Percentiles rank a stretch among this genome's conserved stretches.
phyloP scores from a whole-genome alignment of 352 stramenopile genomes.

The Globisporangium nagaii region DNA sequence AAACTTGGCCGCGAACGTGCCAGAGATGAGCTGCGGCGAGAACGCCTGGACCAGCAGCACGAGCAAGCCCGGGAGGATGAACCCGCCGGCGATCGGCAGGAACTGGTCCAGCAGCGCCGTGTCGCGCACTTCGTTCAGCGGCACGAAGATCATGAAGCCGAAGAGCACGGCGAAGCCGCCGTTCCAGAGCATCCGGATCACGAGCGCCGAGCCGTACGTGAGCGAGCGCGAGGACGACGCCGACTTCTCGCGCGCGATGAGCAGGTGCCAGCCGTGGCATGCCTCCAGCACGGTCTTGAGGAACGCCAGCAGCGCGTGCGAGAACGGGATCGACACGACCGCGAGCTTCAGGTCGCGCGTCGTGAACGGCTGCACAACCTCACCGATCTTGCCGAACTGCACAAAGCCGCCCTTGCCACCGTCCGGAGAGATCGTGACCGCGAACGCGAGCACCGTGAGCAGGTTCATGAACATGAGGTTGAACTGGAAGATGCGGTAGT shows the following conservation, averaged over 20 bases:
- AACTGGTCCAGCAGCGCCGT: conserved; percentile 40
- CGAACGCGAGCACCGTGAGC: conserved; percentile 48
- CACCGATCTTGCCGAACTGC: conserved; percentile 50
- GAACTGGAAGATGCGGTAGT: conserved; percentile 83
- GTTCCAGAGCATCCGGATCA: conserved; percentile 56
- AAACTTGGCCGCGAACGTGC: conserved; percentile 65
- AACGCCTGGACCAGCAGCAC: conserved; percentile 49
- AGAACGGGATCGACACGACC: conserved; percentile 43
- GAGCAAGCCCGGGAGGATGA: conserved; percentile 41
- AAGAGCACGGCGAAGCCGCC: conserved; percentile 51
- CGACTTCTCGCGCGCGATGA: conserved; percentile 41
- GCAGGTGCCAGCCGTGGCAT: conserved; percentile 58
- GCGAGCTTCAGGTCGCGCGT: conserved; percentile 50
- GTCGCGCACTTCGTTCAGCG: conserved; percentile 38
- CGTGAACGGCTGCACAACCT: conserved; percentile 48
- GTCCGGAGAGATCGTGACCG: conserved; percentile 47
- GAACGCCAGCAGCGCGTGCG: conserved; percentile 39
- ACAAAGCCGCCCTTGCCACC: conserved; percentile 47
- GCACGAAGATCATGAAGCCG: conserved; percentile 55
- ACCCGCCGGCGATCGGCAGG: conserved; percentile 32
- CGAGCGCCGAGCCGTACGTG: conserved; percentile 48
- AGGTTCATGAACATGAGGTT: conserved; percentile 69
- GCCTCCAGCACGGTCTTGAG: conserved; percentile 64
- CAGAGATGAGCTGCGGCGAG: conserved; percentile 40
- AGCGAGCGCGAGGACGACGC: conserved; percentile 49